phyloP scores from a whole-genome alignment of 2,329 filamentous ascomycete genomes.

The Aschersonia sp. region DNA sequence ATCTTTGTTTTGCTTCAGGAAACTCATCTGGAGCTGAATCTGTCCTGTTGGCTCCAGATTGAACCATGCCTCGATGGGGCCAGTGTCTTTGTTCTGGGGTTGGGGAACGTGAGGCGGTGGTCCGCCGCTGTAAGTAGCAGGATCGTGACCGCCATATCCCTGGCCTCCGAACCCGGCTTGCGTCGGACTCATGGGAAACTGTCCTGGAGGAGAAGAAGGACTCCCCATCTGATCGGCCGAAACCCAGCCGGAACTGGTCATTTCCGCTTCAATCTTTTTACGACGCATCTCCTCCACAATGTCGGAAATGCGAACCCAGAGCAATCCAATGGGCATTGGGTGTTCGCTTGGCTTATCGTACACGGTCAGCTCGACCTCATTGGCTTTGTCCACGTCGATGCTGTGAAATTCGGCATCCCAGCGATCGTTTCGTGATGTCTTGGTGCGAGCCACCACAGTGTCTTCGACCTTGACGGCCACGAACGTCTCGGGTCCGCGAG shows the following conservation, averaged over 20 bases:
- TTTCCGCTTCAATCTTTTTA: constrained; percentile 92
- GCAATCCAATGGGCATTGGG: constrained; percentile 80
- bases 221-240: constrained; percentile 89
- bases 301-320: constrained; percentile 94
- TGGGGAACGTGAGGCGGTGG: constrained; percentile 18
- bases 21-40: constrained; percentile 82
- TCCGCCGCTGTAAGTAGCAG: constrained; percentile 14
- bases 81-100: constrained; percentile 34
- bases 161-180: constrained; percentile 27
- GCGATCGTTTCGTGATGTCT: constrained; percentile 68
- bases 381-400: constrained; percentile 93
- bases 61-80: constrained; percentile 86
- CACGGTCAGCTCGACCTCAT: constrained; percentile 93
- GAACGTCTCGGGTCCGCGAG: constrained; percentile 84
- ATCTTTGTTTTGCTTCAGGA: constrained; percentile 80
- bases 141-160: constrained; percentile 15
- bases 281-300: constrained; percentile 94
- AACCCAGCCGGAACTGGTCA: constrained; percentile 90
- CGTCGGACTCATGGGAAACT: constrained; percentile 43
- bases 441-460: constrained; percentile 75
- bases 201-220: constrained; percentile 28
- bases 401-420: constrained; percentile 89
- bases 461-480: constrained; percentile 96
- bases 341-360: constrained; percentile 92
- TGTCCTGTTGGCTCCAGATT: constrained; percentile 87